Evolutionary conservation across 2,329 filamentous ascomycete species (phyloP).

Genomic region (Sporothrix globosa): DNA sequence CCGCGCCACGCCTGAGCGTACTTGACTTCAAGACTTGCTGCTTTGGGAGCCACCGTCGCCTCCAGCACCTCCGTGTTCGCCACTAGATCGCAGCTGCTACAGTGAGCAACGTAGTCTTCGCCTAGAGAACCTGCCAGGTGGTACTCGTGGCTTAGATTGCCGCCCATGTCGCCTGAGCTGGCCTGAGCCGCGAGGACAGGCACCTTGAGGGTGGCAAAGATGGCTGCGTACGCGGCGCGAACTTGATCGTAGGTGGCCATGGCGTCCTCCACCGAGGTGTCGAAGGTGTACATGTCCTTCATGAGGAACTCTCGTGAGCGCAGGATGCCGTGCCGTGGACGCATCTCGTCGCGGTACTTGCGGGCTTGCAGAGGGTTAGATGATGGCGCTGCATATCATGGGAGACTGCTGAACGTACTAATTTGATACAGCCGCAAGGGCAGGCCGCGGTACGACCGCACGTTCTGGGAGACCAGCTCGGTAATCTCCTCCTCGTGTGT

Average conservation of each 20-base stretch:
- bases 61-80: slow-evolving; percentile 85
- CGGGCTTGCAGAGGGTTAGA: slow-evolving; percentile 58
- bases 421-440: slow-evolving; percentile 91
- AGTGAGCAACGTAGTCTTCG: slow-evolving; percentile 83
- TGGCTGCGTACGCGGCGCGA: slow-evolving; percentile 69
- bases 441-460: slow-evolving; percentile 82
- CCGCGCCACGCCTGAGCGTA: slow-evolving; percentile 59
- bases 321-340: slow-evolving; percentile 84
- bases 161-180: slow-evolving; percentile 95
- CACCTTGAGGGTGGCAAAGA: slow-evolving; percentile 82
- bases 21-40: not conserved
- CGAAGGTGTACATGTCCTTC: slow-evolving; percentile 99
- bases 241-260: slow-evolving; percentile 79
- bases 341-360: slow-evolving; percentile 91
- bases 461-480: slow-evolving; percentile 68
- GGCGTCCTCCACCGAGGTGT: slow-evolving; percentile 67
- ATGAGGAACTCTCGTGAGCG: slow-evolving; percentile 91
- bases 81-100: slow-evolving; percentile 71
- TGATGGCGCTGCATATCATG: not conserved
- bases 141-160: slow-evolving; percentile 90
- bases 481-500: slow-evolving; percentile 99
- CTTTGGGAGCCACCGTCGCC: not conserved
- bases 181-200: slow-evolving; percentile 85
- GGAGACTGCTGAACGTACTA: slow-evolving; percentile 53
- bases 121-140: slow-evolving; percentile 79